phyloP scores from a whole-genome alignment of 2,329 filamentous ascomycete genomes.

The Pleurostoma richardsiae region DNA sequence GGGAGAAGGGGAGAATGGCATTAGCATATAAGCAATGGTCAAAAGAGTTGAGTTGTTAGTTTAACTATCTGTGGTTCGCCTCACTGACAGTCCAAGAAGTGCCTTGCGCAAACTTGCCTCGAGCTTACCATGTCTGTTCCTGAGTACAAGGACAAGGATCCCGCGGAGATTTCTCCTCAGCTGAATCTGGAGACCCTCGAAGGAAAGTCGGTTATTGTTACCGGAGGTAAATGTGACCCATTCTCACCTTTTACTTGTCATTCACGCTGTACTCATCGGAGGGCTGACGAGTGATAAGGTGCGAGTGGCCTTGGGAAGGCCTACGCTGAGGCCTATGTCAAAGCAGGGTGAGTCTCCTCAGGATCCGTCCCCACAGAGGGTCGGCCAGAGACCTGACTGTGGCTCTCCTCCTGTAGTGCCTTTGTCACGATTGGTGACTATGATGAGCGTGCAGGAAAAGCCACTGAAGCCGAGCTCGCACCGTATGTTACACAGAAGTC shows the following conservation, averaged over 20 bases:
- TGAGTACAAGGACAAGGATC: conserved; percentile 23
- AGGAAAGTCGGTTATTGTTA: conserved; percentile 41
- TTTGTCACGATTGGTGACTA: conserved; percentile 35
- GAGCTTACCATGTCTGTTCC: conserved; percentile 11
- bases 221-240: no score
- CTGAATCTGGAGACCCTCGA: conserved; percentile 27
- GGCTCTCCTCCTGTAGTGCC: conserved; percentile 28
- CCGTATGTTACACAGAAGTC: no score
- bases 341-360: not conserved
- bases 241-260: no score
- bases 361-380: not conserved
- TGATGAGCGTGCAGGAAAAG: conserved; percentile 23
- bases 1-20: no score
- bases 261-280: no score
- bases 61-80: no score
- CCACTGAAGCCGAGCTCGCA: conserved; percentile 25
- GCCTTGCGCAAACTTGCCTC: no score
- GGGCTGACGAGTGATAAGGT: no score
- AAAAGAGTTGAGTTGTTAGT: no score
- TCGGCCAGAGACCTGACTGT: conserved; percentile 24
- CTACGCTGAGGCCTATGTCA: no score
- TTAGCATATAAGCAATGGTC: no score
- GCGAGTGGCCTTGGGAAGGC: conserved; percentile 29
- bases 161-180: conserved; percentile 26
- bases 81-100: no score